Conservation (phyloP, 2,329 filamentous ascomycete genomes). For the Paecilomyces niveus region DNA sequence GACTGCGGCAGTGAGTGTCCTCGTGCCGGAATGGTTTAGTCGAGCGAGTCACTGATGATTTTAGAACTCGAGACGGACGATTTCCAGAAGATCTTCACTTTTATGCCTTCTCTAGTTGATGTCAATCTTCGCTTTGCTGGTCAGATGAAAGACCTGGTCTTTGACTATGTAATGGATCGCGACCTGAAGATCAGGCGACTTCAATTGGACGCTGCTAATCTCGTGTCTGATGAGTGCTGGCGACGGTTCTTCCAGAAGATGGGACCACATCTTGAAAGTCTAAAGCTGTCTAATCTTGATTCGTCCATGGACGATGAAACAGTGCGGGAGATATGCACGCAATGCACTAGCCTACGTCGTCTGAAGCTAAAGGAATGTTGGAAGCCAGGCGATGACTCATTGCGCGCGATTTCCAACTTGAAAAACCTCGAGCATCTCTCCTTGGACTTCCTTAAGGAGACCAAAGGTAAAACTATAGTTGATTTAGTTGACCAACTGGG, state of each 20-base stretch:
- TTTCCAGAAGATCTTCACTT: constrained; percentile 71
- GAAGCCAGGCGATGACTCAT: constrained; percentile 58
- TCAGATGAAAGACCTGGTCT: constrained; percentile 78
- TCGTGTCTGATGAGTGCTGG: constrained; percentile 73
- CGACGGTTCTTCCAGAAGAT: constrained; percentile 58
- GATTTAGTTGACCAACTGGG: constrained; percentile 59
- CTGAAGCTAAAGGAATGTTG: constrained; percentile 80
- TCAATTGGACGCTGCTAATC: constrained; percentile 76
- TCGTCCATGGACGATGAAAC: constrained; percentile 69
- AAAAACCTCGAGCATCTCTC: constrained; percentile 65
- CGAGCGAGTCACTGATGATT: constrained; percentile 14
- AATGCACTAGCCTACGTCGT: constrained; percentile 62
- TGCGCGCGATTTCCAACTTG: constrained; percentile 59
- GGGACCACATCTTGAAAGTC: constrained; percentile 56
- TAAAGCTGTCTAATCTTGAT: constrained; percentile 81
- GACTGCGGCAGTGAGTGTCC: constrained; percentile 49
- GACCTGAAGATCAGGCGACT: constrained; percentile 63
- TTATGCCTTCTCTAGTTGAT: constrained; percentile 59
- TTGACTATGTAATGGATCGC: constrained; percentile 73
- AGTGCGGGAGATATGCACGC: constrained; percentile 52
- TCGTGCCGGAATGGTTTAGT: not conserved
- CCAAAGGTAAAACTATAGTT: constrained; percentile 52
- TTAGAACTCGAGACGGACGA: constrained; percentile 65
- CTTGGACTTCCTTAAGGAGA: constrained; percentile 55
- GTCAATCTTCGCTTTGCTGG: constrained; percentile 79